Evolutionary conservation across 192 early-diverging fungal genomes (phyloP).

Genomic region (Mortierella hygrophila): DNA sequence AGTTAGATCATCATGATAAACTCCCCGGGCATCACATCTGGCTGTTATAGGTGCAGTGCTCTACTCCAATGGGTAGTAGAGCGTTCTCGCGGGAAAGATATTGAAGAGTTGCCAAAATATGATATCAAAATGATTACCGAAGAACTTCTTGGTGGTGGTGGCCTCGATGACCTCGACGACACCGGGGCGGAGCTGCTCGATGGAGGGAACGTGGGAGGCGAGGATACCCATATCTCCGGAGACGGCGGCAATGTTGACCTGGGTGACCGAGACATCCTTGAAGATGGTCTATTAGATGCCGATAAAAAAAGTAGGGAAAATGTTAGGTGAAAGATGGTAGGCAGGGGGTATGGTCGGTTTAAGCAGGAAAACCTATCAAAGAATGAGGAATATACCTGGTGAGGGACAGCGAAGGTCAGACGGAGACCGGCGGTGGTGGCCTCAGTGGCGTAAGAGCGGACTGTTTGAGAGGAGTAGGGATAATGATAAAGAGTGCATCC

Average conservation of each 20-base stretch:
- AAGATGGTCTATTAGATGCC: conserved; percentile 70
- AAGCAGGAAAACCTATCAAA: background rate
- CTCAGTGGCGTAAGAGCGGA: conserved; percentile 88
- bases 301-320: background rate
- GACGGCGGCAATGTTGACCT: conserved; percentile 93
- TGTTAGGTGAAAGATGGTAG: background rate
- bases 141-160: conserved; percentile 87
- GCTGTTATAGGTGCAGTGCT: too few species aligned
- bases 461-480: conserved; percentile 32
- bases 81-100: background rate
- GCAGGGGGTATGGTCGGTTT: background rate
- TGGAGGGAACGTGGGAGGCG: conserved; percentile 96
- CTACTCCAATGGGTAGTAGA: background rate
- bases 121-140: conserved; percentile 69
- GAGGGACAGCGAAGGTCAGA: conserved; percentile 92
- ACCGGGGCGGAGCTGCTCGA: conserved; percentile 95
- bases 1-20: too few species aligned
- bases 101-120: background rate
- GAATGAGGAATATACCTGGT: conserved; percentile 70
- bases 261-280: conserved; percentile 79
- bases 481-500: too few species aligned
- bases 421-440: conserved; percentile 75
- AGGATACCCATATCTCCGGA: conserved; percentile 99
- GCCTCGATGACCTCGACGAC: conserved; percentile 86
- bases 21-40: background rate